These are phyloP conservation scores for Lomentospora prolificans DNA, from an alignment of 2,329 filamentous ascomycete genomes.

Conservation along the genomic window DNA sequence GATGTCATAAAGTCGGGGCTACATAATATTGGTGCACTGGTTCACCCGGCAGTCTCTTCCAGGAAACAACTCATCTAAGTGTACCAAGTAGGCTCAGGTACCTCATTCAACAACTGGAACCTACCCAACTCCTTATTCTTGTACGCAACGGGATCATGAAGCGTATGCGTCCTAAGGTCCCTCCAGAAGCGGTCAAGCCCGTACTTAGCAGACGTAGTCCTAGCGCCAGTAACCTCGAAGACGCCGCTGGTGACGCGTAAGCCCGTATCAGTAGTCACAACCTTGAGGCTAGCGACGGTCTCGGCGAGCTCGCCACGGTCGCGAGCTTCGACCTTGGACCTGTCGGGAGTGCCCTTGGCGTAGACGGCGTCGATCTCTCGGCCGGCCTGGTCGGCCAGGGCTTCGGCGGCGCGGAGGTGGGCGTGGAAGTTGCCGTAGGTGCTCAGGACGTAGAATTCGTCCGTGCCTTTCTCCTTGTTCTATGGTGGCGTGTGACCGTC, in stretches of 20 bases:
- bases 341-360: constrained; percentile 24
- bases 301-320: constrained; percentile 52
- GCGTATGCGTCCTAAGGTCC: constrained; percentile 53
- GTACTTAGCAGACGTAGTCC: constrained; percentile 46
- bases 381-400: constrained; percentile 47
- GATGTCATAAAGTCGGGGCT: no score
- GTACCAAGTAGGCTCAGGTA: constrained; percentile 52
- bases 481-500: no score
- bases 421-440: constrained; percentile 56
- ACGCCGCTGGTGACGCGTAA: constrained; percentile 49
- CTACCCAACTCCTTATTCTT: constrained; percentile 54
- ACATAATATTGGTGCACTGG: no score
- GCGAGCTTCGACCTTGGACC: constrained; percentile 35
- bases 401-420: constrained; percentile 48
- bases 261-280: constrained; percentile 50
- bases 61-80: constrained; percentile 25
- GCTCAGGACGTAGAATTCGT: constrained; percentile 57
- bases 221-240: constrained; percentile 54
- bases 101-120: constrained; percentile 44
- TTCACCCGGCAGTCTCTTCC: background rate
- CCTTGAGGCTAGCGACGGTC: constrained; percentile 52
- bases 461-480: constrained; percentile 45
- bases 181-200: constrained; percentile 58
- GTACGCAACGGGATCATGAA: constrained; percentile 59
- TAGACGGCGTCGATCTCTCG: constrained; percentile 38